Conservation (phyloP, 768 basidiomycete species). For the Rhodotorula sphaerocarpa region DNA sequence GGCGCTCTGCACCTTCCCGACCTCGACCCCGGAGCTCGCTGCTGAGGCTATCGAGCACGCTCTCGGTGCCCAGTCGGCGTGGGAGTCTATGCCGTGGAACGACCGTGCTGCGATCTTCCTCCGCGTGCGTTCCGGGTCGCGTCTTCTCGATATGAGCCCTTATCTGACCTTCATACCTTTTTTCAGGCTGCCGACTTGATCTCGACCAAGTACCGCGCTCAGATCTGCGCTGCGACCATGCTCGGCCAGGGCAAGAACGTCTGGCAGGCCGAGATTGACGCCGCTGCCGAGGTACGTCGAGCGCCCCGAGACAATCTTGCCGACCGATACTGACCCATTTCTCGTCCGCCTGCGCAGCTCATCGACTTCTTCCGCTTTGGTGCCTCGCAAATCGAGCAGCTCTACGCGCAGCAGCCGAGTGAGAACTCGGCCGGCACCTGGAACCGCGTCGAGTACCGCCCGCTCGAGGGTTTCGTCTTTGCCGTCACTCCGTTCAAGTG, state of each 20-base stretch:
- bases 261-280: slow-evolving; percentile 99
- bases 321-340: no score
- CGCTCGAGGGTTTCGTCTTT: slow-evolving; percentile 95
- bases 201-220: slow-evolving; percentile 90
- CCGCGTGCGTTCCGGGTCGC: slow-evolving; percentile 46
- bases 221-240: slow-evolving; percentile 91
- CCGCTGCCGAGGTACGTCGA: slow-evolving; percentile 78
- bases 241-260: slow-evolving; percentile 97
- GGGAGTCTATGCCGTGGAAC: slow-evolving; percentile 93
- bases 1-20: slow-evolving; percentile 75
- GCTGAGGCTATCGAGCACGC: slow-evolving; percentile 75
- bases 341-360: slow-evolving; percentile 55
- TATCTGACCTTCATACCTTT: no score
- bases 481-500: slow-evolving; percentile 93
- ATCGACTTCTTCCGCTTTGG: slow-evolving; percentile 92
- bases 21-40: slow-evolving; percentile 71
- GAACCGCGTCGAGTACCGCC: slow-evolving; percentile 95
- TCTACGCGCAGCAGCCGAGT: slow-evolving; percentile 81
- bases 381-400: slow-evolving; percentile 90
- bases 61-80: slow-evolving; percentile 71
- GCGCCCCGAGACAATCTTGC: no score
- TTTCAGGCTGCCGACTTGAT: slow-evolving; percentile 76
- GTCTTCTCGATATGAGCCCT: background rate
- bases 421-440: slow-evolving; percentile 79
- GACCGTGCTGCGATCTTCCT: slow-evolving; percentile 97